Conservation (phyloP, 2,329 filamentous ascomycete genomes). For the Didymella lethalis region DNA sequence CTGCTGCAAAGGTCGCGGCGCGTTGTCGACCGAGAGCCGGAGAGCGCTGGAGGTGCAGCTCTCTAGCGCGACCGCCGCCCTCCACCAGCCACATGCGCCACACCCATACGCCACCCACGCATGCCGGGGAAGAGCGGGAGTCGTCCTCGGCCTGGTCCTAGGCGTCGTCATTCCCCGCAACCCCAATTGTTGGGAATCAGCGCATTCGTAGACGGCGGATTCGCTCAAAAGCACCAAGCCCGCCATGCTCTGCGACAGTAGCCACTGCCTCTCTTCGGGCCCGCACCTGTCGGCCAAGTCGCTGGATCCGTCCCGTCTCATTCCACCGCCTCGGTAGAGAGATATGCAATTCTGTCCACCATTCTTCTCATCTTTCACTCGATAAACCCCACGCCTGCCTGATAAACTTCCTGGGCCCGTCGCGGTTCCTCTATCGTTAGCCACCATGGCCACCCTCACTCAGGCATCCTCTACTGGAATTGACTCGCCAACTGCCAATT, state of each 20-base stretch:
- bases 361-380: background rate
- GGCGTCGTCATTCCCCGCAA: slow-evolving; percentile 14
- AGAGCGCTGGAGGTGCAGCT: slow-evolving; percentile 7
- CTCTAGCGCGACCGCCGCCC: background rate
- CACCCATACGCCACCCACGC: background rate
- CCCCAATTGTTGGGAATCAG: slow-evolving; percentile 13
- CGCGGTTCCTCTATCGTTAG: background rate
- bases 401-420: background rate
- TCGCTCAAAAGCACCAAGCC: slow-evolving; percentile 11
- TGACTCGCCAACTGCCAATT: slow-evolving; percentile 33
- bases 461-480: slow-evolving; percentile 27
- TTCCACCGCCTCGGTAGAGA: slow-evolving; percentile 20
- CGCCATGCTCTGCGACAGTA: slow-evolving; percentile 18
- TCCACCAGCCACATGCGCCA: background rate
- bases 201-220: background rate
- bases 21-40: background rate
- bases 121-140: background rate
- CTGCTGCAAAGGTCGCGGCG: background rate
- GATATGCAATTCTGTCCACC: slow-evolving; percentile 9
- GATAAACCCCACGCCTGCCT: background rate
- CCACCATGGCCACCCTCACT: slow-evolving; percentile 45
- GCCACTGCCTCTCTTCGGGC: slow-evolving; percentile 1
- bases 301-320: slow-evolving; percentile 6
- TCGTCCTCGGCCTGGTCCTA: background rate
- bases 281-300: slow-evolving; percentile 17